Evolutionary conservation across 306 rosid species (phyloP).

Genomic region (Quercus dentata): DNA sequence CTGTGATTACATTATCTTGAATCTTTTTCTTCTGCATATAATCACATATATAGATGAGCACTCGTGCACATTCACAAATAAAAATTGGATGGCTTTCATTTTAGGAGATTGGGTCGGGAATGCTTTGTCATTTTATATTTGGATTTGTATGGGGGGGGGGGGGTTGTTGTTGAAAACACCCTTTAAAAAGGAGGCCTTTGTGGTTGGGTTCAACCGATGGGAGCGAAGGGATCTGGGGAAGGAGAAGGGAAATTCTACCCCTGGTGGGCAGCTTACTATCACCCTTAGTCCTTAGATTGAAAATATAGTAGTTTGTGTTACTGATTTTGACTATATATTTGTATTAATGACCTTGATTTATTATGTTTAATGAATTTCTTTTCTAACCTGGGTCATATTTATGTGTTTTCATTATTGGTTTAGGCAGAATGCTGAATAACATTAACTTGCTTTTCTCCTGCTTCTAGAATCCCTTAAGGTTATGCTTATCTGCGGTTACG

Average conservation of each 20-base stretch:
- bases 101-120: not conserved
- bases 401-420: not conserved
- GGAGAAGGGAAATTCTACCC: not conserved
- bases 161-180: not conserved
- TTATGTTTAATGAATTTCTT: not conserved
- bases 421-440: not conserved
- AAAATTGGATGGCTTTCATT: not conserved
- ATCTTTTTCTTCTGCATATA: too few relatives aligned
- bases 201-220: not conserved
- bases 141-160: not conserved
- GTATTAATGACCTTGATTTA: not conserved
- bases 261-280: not conserved
- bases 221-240: not conserved
- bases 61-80: not conserved
- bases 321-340: not conserved
- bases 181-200: not conserved
- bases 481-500: conserved; percentile 92
- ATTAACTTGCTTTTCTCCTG: conserved; percentile 18
- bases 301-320: not conserved
- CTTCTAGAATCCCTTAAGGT: conserved; percentile 71
- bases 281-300: not conserved
- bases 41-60: not conserved
- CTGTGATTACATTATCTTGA: too few relatives aligned
- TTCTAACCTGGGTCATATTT: not conserved
- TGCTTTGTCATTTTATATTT: not conserved